These are phyloP conservation scores for Aspergillus nidulans DNA, from an alignment of 495 filamentous ascomycete genomes.

Conservation along the genomic window DNA sequence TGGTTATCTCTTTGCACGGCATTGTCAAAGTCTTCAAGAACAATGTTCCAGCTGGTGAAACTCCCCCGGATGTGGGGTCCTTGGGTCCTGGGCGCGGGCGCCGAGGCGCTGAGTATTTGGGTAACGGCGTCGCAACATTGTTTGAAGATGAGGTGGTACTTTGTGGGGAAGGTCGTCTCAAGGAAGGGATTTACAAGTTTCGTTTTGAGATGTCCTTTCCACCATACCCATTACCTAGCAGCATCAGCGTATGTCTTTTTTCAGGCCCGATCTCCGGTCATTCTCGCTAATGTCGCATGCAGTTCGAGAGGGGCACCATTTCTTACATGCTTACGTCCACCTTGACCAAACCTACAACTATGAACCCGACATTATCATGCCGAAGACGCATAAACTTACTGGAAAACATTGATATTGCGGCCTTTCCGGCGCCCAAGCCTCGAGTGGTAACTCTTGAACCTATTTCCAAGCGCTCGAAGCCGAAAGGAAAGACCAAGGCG, in stretches of 20 bases:
- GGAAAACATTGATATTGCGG: slow-evolving; percentile 64
- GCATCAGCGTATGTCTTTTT: slow-evolving; percentile 60
- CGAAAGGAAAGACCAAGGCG: slow-evolving; percentile 35
- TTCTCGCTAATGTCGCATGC: slow-evolving; percentile 16
- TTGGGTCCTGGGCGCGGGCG: slow-evolving; percentile 51
- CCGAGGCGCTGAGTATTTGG: slow-evolving; percentile 63
- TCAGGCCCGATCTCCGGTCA: background rate
- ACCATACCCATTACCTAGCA: slow-evolving; percentile 76
- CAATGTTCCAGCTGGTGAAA: slow-evolving; percentile 60
- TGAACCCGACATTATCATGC: slow-evolving; percentile 71
- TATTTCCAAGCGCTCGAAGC: slow-evolving; percentile 52
- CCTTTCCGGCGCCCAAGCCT: slow-evolving; percentile 55
- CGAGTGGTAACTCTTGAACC: slow-evolving; percentile 80
- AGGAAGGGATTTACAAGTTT: slow-evolving; percentile 85
- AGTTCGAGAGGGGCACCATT: slow-evolving; percentile 96
- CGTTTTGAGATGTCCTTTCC: slow-evolving; percentile 83
- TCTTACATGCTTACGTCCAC: slow-evolving; percentile 87
- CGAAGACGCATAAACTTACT: slow-evolving; percentile 74
- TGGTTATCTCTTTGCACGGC: slow-evolving; percentile 82
- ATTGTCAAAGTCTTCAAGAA: slow-evolving; percentile 84
- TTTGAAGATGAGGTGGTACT: slow-evolving; percentile 90
- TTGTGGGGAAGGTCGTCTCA: slow-evolving; percentile 84
- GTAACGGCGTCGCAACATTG: slow-evolving; percentile 76
- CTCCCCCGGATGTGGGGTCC: slow-evolving; percentile 41
- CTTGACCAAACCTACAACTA: slow-evolving; percentile 82